Percentiles rank a stretch among this genome's conserved stretches.
Conservation (phyloP, 1,139 yeast genomes). For the Scheffersomyces quercinus region DNA sequence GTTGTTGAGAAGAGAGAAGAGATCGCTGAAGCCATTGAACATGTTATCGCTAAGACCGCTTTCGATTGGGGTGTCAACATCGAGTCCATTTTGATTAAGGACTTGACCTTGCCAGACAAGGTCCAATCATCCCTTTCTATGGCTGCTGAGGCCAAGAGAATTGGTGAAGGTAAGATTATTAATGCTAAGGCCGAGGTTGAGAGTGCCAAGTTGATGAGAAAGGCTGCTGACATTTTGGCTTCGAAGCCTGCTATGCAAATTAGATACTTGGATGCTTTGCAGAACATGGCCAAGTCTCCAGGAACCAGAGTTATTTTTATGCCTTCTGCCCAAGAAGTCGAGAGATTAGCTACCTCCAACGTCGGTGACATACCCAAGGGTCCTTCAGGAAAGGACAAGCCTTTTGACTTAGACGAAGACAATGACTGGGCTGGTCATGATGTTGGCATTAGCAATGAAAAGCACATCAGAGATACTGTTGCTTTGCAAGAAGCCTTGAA, state of each 20-base stretch:
- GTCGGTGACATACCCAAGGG: conserved; percentile 5
- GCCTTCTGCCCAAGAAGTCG: conserved; percentile 56
- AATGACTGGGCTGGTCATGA: conserved; percentile 15
- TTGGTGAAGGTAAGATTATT: conserved; percentile 77
- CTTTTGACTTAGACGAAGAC: conserved; percentile 16
- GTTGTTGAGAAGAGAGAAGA: conserved; percentile 77
- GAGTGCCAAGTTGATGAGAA: conserved; percentile 74
- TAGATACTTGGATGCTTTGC: conserved; percentile 79
- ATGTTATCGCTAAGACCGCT: conserved; percentile 64
- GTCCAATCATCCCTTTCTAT: conserved; percentile 66
- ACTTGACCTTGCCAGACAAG: conserved; percentile 55
- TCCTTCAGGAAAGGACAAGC: conserved; percentile 6
- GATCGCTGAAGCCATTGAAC: conserved; percentile 65
- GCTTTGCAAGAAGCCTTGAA: conserved; percentile 20
- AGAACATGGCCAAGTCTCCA: conserved; percentile 64
- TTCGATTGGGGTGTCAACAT: conserved; percentile 72
- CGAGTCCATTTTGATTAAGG: conserved; percentile 71
- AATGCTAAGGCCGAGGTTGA: conserved; percentile 79
- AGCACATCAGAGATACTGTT: conserved; percentile 13
- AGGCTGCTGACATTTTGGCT: conserved; percentile 76
- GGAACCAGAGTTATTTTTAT: conserved; percentile 71
- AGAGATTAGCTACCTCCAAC: conserved; percentile 26
- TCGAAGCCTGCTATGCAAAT: conserved; percentile 81
- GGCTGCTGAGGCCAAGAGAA: conserved; percentile 77
- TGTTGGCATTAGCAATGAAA: conserved; percentile 8